Base-by-base conservation (phyloP, 768 basidiomycete genomes). In the Termitomyces sp. region DNA sequence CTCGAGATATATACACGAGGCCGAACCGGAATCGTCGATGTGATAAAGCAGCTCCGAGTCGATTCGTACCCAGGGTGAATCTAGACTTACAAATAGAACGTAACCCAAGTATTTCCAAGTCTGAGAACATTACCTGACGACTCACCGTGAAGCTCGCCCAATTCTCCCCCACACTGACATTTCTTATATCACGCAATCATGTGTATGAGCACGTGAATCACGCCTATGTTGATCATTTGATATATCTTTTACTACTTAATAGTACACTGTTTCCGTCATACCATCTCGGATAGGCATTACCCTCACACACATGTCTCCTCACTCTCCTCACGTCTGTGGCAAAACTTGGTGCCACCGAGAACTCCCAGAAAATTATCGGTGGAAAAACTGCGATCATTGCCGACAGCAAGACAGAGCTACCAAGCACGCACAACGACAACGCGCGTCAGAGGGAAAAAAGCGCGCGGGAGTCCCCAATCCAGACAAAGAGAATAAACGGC, bases 361-460 rank as follows among this genome's bases (percentile, higher is more conserved):
- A n/a, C 47, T 48, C 7, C 9, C 33, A 9, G 33, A 36, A 5
- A 48, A 15, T n/a, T 5, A 16, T 36, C 33, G 5, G 7, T 48
- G 16, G 7, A 36, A 36, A 36, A 36, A 15, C n/a, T 48, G 47
- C n/a, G 33, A 36, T 16, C 7, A 36, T 9, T 48, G 47, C 35
- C 33, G 7, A 16, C 7, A 48, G 20, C 35, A 11, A 15, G 46
- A 33, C 13, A 23, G 13, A 0, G 20, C 18, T 35, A 47, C 46
- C 2, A 47, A 47, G 22, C 32, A 7, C 7, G 46, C 32, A 16
- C 12, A 47, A 35, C 18, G 31, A 35, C 46, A 47, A 23, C 13
- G 16, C 27, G n/a, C 9, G 29, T 44, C n/a, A 29, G 18, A 47
- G 18, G 18, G 3, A 45, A 45, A 44, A 18, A 39, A 77, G 16